Conservation (phyloP, 1,284 basidiomycete genomes). For the Melanopsichium pennsylvanicum region DNA sequence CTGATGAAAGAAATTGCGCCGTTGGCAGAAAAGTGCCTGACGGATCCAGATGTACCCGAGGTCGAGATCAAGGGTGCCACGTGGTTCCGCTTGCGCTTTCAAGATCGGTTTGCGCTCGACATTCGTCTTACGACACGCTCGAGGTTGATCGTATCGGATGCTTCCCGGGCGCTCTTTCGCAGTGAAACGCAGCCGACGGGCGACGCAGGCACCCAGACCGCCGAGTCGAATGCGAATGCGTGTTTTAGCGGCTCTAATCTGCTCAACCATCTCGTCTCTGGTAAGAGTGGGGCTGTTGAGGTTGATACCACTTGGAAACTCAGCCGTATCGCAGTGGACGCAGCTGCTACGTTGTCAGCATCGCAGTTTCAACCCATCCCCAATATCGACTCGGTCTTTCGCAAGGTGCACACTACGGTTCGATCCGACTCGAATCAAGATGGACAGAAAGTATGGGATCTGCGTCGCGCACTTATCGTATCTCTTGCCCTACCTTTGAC, state of each 20-base stretch:
- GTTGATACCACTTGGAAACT: no score
- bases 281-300: neutral
- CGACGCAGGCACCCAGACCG: neutral
- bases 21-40: slow-evolving; percentile 69
- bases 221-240: no score
- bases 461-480: slow-evolving; percentile 27
- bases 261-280: slow-evolving; percentile 14
- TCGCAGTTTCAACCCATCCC: slow-evolving; percentile 34
- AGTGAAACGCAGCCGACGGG: neutral
- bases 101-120: slow-evolving; percentile 78
- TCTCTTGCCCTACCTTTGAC: slow-evolving; percentile 4
- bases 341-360: neutral
- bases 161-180: slow-evolving; percentile 32
- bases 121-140: slow-evolving; percentile 76
- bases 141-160: slow-evolving; percentile 64
- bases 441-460: slow-evolving; percentile 10
- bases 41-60: slow-evolving; percentile 67
- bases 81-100: slow-evolving; percentile 79
- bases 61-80: slow-evolving; percentile 78
- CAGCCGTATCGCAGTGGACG: neutral
- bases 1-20: slow-evolving; percentile 76
- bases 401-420: neutral
- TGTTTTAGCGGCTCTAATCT: slow-evolving; percentile 16
- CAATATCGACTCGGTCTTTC: slow-evolving; percentile 19
- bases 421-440: neutral